phyloP scores from a whole-genome alignment of 352 stramenopile species.

The Phytophthora hibernalis region DNA sequence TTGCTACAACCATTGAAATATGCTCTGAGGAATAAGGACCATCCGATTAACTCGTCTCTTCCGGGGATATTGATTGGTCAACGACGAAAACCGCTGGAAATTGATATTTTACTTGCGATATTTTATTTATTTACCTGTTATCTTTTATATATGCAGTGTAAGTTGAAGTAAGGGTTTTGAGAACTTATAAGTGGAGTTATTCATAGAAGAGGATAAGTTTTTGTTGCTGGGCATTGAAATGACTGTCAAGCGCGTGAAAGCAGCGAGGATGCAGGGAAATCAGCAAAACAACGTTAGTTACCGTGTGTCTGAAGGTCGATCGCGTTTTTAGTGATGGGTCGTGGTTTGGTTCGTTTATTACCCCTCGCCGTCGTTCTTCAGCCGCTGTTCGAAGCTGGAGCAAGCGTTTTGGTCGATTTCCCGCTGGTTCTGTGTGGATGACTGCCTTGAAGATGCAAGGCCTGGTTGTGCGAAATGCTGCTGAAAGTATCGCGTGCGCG shows the following conservation, averaged over 20 bases:
- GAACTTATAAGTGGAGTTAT: no score
- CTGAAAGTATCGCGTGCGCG: slow-evolving; percentile 20
- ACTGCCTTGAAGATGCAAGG: slow-evolving; percentile 7
- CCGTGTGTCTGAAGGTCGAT: neutral
- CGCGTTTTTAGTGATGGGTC: neutral
- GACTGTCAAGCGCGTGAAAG: neutral
- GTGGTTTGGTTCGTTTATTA: neutral
- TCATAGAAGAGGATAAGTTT: no score
- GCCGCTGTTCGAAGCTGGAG: neutral
- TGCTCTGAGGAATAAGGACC: slow-evolving; percentile 3
- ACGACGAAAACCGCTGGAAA: neutral
- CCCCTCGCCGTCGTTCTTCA: neutral
- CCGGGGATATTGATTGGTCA: neutral
- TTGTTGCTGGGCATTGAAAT: no score
- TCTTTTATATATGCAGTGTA: no score
- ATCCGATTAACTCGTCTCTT: neutral
- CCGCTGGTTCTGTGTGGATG: neutral
- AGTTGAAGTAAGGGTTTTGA: neutral
- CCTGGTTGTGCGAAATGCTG: slow-evolving; percentile 27
- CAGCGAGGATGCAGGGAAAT: neutral
- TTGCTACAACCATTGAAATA: slow-evolving; percentile 60
- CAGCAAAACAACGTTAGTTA: neutral
- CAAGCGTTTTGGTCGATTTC: neutral
- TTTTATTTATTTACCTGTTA: no score
- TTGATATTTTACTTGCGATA: no score